Base-by-base conservation (phyloP, 305 asterid species). In the Solanum hybrid region DNA sequence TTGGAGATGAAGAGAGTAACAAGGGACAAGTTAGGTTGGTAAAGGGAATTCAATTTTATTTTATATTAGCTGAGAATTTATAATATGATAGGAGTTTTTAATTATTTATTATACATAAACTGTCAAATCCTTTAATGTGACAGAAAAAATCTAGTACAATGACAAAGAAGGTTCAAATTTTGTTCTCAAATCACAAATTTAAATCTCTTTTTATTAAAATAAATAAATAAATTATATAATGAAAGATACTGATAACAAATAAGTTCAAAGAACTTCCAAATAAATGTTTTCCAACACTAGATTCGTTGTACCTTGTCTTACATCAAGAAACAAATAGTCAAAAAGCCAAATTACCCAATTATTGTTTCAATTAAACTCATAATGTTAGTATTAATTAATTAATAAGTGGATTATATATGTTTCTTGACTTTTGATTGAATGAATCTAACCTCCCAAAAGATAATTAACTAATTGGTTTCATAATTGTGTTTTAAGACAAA, bases 381-480 rank as follows among this genome's bases (percentile, higher is more conserved):
- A 29, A 51, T 31, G 87, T 19, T 51, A 51, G 29, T 17, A 15
- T 7, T 45, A 84, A 38, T 26, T 84, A 22, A 84, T 84, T 31
- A 84, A 51, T 51, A 51, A 51, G 87, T 84, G 29, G 73, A 29
- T 17, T 76, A 56, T 42, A 42, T 42, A 31, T 17, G 19, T 82
- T 82, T 82, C 4, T 45, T 84, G 27, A 17, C 40, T 19, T 29
- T 51, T 84, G 87, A 73, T 77, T 87, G 85, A 87, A 87, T 87
- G 89, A 73, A 87, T 87, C 89, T 78, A 87, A 45, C 64, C 89
- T 31, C 89, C 86, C 22, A 31, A 2, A 51, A 51, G 87, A 84
- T 15, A 35, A 40, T 76, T 51, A 37, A 76, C 75, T 31, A 22
- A 35, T 86, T 38, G 19, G 1, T 86, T 51, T 64, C 4, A 42